Evolutionary conservation across 116 monocot genomes (phyloP).

Genomic region (Cymodocea nodosa): DNA sequence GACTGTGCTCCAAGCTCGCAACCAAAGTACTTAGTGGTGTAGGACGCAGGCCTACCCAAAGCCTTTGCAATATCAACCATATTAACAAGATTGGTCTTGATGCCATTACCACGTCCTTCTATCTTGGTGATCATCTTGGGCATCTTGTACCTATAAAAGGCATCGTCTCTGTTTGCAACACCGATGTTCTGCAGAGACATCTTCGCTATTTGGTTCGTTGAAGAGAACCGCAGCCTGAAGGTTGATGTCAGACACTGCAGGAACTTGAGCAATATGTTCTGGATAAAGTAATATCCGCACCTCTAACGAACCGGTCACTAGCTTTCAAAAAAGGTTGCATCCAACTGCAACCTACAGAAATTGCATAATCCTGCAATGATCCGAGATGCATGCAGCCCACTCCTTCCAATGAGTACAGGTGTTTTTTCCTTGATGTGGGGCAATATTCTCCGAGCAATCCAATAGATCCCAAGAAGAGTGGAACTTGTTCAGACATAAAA

Average conservation of each 20-base stretch:
- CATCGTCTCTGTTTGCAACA: slow-evolving; percentile 30
- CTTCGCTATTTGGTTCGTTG: not conserved
- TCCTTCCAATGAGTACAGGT: slow-evolving; percentile 7
- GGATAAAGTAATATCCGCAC: not conserved
- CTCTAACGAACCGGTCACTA: not conserved
- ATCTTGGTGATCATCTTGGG: slow-evolving; percentile 34
- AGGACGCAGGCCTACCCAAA: slow-evolving; percentile 20
- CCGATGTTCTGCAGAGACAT: slow-evolving; percentile 37
- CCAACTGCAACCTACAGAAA: slow-evolving; percentile 9
- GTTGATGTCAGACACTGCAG: slow-evolving; percentile 1
- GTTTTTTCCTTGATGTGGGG: slow-evolving; percentile 30
- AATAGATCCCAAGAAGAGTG: slow-evolving; percentile 39
- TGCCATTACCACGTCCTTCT: slow-evolving; percentile 35
- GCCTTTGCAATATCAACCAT: slow-evolving; percentile 41
- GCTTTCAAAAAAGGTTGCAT: slow-evolving; percentile 13
- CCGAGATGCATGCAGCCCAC: slow-evolving; percentile 23
- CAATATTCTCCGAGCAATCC: slow-evolving; percentile 41
- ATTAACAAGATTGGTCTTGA: slow-evolving; percentile 34
- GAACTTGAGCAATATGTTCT: not conserved
- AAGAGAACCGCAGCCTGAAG: not conserved
- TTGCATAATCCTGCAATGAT: slow-evolving; percentile 5
- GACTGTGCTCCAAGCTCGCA: slow-evolving; percentile 39
- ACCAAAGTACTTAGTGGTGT: slow-evolving; percentile 36
- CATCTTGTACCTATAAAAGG: slow-evolving; percentile 38
- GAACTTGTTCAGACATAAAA: slow-evolving; percentile 55